phyloP scores from a whole-genome alignment of 75 land plant genomes.

The Gnetum montanum region DNA sequence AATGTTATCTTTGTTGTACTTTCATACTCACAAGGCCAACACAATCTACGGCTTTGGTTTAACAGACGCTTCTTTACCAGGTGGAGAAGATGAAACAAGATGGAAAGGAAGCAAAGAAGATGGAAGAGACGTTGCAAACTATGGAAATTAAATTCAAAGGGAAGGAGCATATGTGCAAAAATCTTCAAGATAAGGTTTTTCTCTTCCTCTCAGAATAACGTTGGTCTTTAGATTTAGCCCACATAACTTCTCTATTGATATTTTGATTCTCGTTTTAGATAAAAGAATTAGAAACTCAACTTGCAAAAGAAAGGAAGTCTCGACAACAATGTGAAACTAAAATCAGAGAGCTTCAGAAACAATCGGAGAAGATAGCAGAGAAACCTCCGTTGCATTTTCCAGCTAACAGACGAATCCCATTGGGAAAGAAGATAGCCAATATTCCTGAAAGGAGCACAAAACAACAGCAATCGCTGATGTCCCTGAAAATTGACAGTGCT shows the following conservation, averaged over 20 bases:
- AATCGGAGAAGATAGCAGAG: conserved; percentile 14
- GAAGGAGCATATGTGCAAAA: conserved; percentile 37
- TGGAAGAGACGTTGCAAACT: conserved; percentile 55
- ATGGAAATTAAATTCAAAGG: conserved; percentile 48
- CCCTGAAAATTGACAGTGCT: conserved; percentile 22
- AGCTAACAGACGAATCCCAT: conserved; percentile 16
- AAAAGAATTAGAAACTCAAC: conserved; percentile 57
- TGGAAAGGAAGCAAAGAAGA: conserved; percentile 51
- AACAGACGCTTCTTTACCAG: conserved; percentile 19
- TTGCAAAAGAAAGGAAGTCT: conserved; percentile 49
- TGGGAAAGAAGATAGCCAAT: conserved; percentile 30
- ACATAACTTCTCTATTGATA: not conserved
- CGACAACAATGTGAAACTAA: conserved; percentile 37
- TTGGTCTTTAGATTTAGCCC: not conserved
- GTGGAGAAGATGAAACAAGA: conserved; percentile 74
- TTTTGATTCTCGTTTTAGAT: conserved; percentile 37
- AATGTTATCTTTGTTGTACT: not conserved
- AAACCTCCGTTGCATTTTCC: conserved; percentile 28
- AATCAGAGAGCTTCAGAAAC: conserved; percentile 20
- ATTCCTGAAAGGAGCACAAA: conserved; percentile 6
- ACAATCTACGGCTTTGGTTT: not conserved
- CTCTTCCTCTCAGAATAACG: not conserved
- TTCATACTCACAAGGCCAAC: not conserved
- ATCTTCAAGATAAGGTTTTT: conserved; percentile 58
- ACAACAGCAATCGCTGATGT: not conserved